A percentile compares a stretch with the other conserved stretches of the same genome.
These are phyloP conservation scores for Alternaria ventricosa DNA, from an alignment of 2,329 filamentous ascomycete genomes.

Conservation along the genomic window DNA sequence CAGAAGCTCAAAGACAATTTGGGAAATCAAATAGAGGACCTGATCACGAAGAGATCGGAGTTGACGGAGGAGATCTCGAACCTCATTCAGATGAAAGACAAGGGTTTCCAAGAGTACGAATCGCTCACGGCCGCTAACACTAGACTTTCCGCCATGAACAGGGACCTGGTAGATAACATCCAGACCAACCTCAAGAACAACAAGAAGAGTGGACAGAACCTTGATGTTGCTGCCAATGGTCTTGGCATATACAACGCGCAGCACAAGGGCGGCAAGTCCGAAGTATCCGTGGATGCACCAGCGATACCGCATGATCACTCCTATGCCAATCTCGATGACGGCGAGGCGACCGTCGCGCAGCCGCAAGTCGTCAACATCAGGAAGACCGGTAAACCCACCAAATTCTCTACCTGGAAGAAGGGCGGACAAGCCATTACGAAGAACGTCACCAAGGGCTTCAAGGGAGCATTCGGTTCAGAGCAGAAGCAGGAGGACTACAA, in stretches of 20 bases:
- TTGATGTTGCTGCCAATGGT: constrained; percentile 60
- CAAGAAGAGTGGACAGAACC: constrained; percentile 56
- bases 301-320: constrained; percentile 45
- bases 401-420: constrained; percentile 99
- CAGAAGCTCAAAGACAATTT: constrained; percentile 82
- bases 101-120: constrained; percentile 93
- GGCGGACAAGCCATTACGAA: constrained; percentile 92
- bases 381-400: constrained; percentile 85
- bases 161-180: constrained; percentile 91
- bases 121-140: constrained; percentile 93
- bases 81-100: constrained; percentile 84
- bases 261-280: constrained; percentile 47
- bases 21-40: constrained; percentile 76
- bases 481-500: constrained; percentile 62
- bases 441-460: constrained; percentile 91
- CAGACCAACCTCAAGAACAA: constrained; percentile 90
- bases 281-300: constrained; percentile 52
- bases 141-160: constrained; percentile 93
- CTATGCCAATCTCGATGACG: constrained; percentile 61
- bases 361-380: constrained; percentile 96
- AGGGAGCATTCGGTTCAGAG: constrained; percentile 78
- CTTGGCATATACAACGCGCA: constrained; percentile 65
- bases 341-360: constrained; percentile 67
- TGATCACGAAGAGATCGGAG: constrained; percentile 85
- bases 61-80: constrained; percentile 84